Evolutionary conservation across 495 filamentous ascomycete species (phyloP).

Genomic region (Podospora pseudopauciseta): DNA sequence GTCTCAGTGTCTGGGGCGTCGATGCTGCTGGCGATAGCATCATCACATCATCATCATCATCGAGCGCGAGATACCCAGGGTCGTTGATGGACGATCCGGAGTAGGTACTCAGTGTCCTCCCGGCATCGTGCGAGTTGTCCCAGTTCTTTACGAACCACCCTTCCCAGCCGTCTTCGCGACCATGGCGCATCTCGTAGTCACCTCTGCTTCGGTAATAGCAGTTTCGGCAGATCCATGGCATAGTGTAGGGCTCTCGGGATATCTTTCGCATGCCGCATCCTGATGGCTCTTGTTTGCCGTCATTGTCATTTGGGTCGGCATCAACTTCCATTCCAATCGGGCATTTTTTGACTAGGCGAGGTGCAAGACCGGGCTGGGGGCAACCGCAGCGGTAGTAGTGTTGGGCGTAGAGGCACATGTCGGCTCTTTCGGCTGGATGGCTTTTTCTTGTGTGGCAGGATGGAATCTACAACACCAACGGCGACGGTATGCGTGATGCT

Average conservation of each 20-base stretch:
- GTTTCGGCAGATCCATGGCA: neutral
- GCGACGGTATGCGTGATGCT: too few species aligned
- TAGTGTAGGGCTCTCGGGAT: neutral
- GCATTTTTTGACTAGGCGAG: neutral
- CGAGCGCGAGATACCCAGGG: neutral
- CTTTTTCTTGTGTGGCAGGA: too few species aligned
- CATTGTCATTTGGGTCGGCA: neutral
- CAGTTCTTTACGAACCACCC: neutral
- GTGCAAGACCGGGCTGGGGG: neutral
- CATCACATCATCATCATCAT: too few species aligned
- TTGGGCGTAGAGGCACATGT: neutral
- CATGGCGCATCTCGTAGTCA: neutral
- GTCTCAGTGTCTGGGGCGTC: neutral
- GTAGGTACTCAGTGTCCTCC: neutral
- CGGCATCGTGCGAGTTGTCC: neutral
- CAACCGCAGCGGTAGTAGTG: neutral
- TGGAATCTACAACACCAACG: too few species aligned
- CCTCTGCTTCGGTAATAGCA: neutral
- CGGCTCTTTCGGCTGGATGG: too few species aligned
- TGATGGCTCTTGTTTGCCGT: neutral
- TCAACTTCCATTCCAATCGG: neutral
- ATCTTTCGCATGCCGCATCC: neutral
- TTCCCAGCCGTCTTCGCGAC: neutral
- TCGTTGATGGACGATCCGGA: neutral
- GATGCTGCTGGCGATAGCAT: neutral